Base-by-base conservation (phyloP, 257 asterid genomes). In the Agastache rugosa region DNA sequence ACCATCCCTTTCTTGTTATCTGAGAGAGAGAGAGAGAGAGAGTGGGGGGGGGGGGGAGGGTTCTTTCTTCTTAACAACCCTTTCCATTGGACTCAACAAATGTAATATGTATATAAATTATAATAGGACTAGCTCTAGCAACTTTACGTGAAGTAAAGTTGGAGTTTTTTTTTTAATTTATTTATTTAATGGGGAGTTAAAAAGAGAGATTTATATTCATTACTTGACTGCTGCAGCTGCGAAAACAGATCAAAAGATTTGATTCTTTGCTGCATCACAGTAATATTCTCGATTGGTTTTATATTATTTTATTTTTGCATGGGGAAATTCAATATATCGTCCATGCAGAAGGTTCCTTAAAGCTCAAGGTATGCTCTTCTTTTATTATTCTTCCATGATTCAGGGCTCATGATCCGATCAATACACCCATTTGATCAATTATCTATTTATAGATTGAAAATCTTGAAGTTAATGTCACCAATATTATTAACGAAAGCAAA, bases 341-440 rank as follows among this genome's bases (percentile, higher is more conserved):
- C 27, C 83, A 81, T 80, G 81, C 74, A 83, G 15, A 48, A 66
- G 79, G 55, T 83, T 77, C 25, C 87, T 83, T 80, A 72, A 71
- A 80, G 61, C 71, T 77, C 81, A 83, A 83, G 83, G n/a, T 34
- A 22, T 74, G 56, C 72, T 48, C 63, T 44, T 63, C 72, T 59
- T 72, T 62, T 47, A 50, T 60, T 66, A 31, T 11, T 71, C 23
- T 19, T 77, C 83, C 88, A 63, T 78, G 72, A 78, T 67, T 81
- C 79, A 54, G 82, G 88, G 80, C 88, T 72, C 82, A 59, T 81
- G 81, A 83, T 80, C 81, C 85, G 87, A 80, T 83, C 87, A 75
- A 83, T 77, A 78, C 82, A 63, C 66, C 65, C n/a, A 23, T 20
- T 29, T 63, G 15, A 67, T 68, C 17, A 67, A 42, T 34, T 23